Percentiles rank a stretch among this genome's conserved stretches.
Evolutionary conservation across 345 rosid genomes (phyloP).

Genomic region (Ceriops decandra): DNA sequence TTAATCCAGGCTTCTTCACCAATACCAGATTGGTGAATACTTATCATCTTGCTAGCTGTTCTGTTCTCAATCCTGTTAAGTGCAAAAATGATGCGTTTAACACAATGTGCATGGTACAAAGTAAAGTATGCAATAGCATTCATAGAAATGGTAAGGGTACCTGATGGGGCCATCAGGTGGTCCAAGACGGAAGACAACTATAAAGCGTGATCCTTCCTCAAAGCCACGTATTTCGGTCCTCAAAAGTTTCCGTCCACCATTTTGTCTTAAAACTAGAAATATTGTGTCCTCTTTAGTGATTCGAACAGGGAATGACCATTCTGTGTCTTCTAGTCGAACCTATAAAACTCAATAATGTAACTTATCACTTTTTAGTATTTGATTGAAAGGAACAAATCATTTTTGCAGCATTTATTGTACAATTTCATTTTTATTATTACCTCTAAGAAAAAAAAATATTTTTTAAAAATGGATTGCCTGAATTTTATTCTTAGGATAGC

Average conservation of each 20-base stretch:
- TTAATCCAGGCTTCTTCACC: constrained; percentile 69
- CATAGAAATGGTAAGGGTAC: constrained; percentile 28
- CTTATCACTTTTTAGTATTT: too few relatives aligned
- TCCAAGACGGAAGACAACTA: constrained; percentile 86
- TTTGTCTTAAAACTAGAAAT: constrained; percentile 59
- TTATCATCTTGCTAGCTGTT: constrained; percentile 46
- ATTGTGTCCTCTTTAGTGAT: constrained; percentile 86
- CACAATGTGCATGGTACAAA: neutral
- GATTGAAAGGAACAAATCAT: too few relatives aligned
- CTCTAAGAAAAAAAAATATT: too few relatives aligned
- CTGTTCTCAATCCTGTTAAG: constrained; percentile 84
- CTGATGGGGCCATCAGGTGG: constrained; percentile 83
- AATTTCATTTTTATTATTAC: too few relatives aligned
- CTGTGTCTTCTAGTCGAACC: constrained; percentile 75
- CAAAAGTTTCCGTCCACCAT: constrained; percentile 52
- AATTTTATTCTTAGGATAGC: too few relatives aligned
- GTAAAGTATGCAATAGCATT: neutral
- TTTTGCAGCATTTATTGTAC: too few relatives aligned
- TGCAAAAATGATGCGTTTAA: constrained; percentile 17
- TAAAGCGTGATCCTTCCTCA: constrained; percentile 98
- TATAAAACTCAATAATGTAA: constrained; percentile 22
- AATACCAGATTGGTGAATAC: constrained; percentile 88
- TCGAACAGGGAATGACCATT: constrained; percentile 91
- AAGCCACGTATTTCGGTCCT: constrained; percentile 86
- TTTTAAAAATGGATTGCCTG: too few relatives aligned